A percentile compares a stretch with the other conserved stretches of the same genome.
phyloP scores from a whole-genome alignment of 345 rosid genomes.

The Corchorus capsularis region DNA sequence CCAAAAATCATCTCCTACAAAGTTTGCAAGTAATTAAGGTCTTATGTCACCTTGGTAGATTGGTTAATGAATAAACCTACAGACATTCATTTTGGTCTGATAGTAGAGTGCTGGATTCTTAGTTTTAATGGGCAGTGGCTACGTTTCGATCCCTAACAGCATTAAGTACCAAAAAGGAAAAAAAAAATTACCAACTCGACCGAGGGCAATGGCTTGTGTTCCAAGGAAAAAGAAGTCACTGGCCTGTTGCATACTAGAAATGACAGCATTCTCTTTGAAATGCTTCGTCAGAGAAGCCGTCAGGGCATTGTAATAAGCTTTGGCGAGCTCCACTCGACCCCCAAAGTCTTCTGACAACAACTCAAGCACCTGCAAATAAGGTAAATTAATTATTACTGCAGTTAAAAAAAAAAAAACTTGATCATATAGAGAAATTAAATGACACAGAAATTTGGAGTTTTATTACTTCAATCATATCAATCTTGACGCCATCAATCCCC shows the following conservation, averaged over 20 bases:
- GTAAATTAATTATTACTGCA: neutral
- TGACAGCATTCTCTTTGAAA: constrained; percentile 84
- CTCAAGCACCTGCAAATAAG: constrained; percentile 58
- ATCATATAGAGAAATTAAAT: too few species aligned
- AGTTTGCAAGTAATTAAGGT: neutral
- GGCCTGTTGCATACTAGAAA: constrained; percentile 94
- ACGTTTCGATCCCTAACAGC: too few species aligned
- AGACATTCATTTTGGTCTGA: too few species aligned
- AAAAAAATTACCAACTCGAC: constrained; percentile 97
- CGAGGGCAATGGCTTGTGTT: constrained; percentile 80
- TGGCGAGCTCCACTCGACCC: constrained; percentile 84
- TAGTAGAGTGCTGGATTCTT: too few species aligned
- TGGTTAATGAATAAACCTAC: neutral
- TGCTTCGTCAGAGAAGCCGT: constrained; percentile 75
- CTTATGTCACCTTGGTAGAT: neutral
- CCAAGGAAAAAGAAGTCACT: constrained; percentile 97
- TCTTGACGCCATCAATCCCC: constrained; percentile 92
- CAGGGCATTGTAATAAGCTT: constrained; percentile 73
- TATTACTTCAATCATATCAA: constrained; percentile 82
- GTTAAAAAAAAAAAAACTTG: too few species aligned
- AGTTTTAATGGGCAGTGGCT: too few species aligned
- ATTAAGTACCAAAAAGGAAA: constrained; percentile 58
- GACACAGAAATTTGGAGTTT: constrained; percentile 22
- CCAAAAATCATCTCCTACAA: constrained; percentile 70
- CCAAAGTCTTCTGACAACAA: constrained; percentile 80